Evolutionary conservation across 129 eudicot species (phyloP).

Genomic region (Logfia minima): DNA sequence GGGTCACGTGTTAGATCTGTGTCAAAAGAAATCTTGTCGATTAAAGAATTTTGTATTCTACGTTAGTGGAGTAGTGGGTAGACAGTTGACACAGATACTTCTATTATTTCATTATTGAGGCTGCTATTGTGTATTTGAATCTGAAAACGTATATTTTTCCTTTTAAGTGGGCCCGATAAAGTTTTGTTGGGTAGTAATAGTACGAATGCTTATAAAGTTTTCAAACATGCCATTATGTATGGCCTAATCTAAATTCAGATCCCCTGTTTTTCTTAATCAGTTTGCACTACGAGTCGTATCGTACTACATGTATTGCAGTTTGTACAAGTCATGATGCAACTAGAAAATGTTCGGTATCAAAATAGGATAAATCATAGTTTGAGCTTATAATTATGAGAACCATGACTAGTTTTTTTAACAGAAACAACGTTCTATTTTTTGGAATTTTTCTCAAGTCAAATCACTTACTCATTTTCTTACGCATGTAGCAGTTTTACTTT

Average conservation of each 20-base stretch:
- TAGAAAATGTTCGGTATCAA: neutral
- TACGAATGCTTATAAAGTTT: neutral
- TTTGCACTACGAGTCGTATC: neutral
- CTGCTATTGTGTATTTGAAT: conserved; percentile 9
- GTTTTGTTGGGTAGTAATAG: neutral
- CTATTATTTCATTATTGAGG: neutral
- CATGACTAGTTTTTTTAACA: too few relatives aligned
- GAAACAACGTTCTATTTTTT: neutral
- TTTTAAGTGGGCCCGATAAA: neutral
- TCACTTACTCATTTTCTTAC: neutral
- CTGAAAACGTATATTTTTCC: neutral
- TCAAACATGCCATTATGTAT: neutral
- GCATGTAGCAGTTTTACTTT: neutral
- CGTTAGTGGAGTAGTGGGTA: too few relatives aligned
- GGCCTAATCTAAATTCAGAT: neutral
- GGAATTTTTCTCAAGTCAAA: neutral
- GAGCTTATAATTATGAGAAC: too few relatives aligned
- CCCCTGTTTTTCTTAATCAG: neutral
- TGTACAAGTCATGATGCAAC: neutral
- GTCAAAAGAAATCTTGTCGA: too few relatives aligned
- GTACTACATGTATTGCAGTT: neutral
- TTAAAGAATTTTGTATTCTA: too few relatives aligned
- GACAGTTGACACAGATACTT: too few relatives aligned
- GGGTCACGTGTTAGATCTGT: neutral
- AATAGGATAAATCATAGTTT: neutral